phyloP scores from a whole-genome alignment of 169 alveolate genomes.

The Amoebophrya sp. region DNA sequence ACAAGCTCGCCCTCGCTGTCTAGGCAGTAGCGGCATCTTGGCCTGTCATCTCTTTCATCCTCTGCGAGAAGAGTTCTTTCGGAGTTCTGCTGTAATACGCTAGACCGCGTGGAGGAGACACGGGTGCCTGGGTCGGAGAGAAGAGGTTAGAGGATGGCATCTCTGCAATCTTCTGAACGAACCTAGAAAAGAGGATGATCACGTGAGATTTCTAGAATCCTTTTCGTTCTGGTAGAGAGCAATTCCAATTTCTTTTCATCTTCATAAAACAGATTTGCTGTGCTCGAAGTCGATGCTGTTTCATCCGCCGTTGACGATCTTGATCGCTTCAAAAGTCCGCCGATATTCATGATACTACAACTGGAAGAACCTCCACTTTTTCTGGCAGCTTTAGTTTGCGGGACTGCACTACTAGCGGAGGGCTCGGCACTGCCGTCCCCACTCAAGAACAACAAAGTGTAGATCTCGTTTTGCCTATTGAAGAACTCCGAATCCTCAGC shows the following conservation, averaged over 20 bases:
- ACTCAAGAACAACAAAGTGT: background rate
- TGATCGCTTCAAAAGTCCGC: slow-evolving; percentile 38
- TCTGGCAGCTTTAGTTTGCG: too few relatives aligned
- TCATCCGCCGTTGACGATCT: slow-evolving; percentile 37
- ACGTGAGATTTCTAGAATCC: background rate
- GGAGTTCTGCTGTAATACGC: background rate
- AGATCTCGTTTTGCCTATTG: background rate
- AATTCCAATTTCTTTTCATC: background rate
- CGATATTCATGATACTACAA: slow-evolving; percentile 36
- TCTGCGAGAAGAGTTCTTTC: background rate
- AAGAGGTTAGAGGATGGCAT: background rate
- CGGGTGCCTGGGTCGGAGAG: background rate
- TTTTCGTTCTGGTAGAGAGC: background rate
- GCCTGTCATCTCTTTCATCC: background rate
- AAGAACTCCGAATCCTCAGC: slow-evolving; percentile 40
- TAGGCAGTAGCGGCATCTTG: slow-evolving; percentile 39
- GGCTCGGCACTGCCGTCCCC: background rate
- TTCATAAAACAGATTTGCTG: background rate
- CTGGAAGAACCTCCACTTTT: too few relatives aligned
- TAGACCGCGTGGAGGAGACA: background rate
- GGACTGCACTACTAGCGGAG: background rate
- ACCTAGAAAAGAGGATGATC: background rate
- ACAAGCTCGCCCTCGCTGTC: slow-evolving; percentile 39
- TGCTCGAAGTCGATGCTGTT: background rate
- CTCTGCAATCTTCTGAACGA: background rate